Conservation (phyloP, 2,329 filamentous ascomycete genomes). For the Chaetomium sp. region DNA sequence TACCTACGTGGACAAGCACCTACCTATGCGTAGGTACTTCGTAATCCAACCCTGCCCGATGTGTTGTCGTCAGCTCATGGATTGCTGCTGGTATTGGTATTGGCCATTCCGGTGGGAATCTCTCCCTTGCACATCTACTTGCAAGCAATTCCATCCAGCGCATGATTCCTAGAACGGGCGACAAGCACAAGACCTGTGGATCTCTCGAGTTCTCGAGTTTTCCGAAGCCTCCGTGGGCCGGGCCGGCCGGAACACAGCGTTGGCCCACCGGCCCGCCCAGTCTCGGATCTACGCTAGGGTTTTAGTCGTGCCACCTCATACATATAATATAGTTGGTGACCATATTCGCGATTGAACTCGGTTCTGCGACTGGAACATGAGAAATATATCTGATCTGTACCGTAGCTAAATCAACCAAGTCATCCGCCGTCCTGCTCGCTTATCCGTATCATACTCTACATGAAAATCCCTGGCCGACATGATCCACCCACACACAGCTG, state of each 20-base stretch:
- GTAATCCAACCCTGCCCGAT: too few species aligned
- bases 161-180: not conserved
- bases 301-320: not conserved
- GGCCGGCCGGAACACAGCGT: constrained; percentile 2
- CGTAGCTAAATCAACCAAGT: not conserved
- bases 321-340: too few species aligned
- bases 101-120: not conserved
- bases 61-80: not conserved
- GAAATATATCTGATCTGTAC: not conserved
- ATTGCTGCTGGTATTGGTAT: not conserved
- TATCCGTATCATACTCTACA: constrained; percentile 11
- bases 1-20: not conserved
- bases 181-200: not conserved
- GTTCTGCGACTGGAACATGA: not conserved
- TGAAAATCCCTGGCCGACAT: not conserved
- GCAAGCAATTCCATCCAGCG: not conserved
- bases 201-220: not conserved
- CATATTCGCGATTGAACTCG: not conserved
- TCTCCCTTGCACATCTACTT: not conserved
- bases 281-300: constrained; percentile 6
- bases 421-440: not conserved
- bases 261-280: constrained; percentile 1
- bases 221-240: not conserved
- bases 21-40: too few species aligned
- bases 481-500: not conserved